These are phyloP conservation scores for Xylaria venustula DNA, from an alignment of 495 filamentous ascomycete species.

Conservation along the genomic window DNA sequence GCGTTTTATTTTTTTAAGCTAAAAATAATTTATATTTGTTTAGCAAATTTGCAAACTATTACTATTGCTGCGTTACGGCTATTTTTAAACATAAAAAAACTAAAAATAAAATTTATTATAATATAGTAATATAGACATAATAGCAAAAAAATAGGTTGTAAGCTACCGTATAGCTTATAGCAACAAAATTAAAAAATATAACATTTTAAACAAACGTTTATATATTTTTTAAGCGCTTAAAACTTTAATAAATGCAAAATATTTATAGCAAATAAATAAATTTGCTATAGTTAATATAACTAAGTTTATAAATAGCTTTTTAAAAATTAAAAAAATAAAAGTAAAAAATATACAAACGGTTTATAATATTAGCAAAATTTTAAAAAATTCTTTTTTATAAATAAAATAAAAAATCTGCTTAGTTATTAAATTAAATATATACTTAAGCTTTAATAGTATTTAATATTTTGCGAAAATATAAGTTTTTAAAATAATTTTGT, in stretches of 20 bases:
- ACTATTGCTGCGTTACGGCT: background rate
- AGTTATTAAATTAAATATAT: background rate
- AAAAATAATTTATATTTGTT: background rate
- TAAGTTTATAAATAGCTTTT: conserved; percentile 10
- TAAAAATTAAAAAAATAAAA: background rate
- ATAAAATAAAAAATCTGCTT: too few relatives aligned
- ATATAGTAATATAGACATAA: conserved; percentile 11
- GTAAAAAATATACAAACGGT: background rate
- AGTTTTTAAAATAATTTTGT: too few relatives aligned
- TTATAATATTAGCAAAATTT: background rate
- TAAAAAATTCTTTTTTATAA: background rate
- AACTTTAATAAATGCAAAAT: background rate
- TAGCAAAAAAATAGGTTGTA: background rate
- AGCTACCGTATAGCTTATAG: conserved; percentile 7
- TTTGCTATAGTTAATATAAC: background rate
- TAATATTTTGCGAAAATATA: too few relatives aligned
- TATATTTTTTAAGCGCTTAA: background rate
- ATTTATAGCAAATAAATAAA: background rate
- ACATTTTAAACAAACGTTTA: background rate
- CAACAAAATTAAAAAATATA: background rate
- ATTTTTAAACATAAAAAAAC: background rate
- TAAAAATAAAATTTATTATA: background rate
- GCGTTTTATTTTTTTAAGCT: background rate
- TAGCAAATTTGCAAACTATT: background rate
- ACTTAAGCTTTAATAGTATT: too few relatives aligned